These are phyloP conservation scores for Lippia alba DNA, from an alignment of 305 asterid species.

Conservation along the genomic window DNA sequence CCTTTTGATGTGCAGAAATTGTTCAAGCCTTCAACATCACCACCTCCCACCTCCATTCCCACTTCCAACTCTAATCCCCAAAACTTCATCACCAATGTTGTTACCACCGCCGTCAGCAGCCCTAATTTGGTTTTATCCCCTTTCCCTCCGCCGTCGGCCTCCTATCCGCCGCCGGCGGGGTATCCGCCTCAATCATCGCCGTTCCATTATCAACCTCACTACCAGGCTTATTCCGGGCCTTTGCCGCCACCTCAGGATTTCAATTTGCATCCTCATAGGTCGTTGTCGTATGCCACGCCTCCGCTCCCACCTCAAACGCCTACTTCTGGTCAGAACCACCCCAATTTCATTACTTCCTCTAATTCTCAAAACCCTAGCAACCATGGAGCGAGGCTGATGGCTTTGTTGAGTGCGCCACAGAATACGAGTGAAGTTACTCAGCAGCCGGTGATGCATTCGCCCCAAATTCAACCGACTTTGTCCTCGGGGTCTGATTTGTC, in stretches of 20 bases:
- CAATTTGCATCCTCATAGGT: conserved; percentile 60
- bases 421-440: conserved; percentile 47
- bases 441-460: conserved; percentile 42
- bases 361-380: conserved; percentile 48
- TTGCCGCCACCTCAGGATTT: conserved; percentile 48
- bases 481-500: conserved; percentile 68
- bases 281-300: conserved; percentile 54
- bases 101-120: conserved; percentile 36
- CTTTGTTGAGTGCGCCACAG: conserved; percentile 76
- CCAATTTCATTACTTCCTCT: conserved; percentile 46
- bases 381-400: conserved; percentile 85
- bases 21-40: conserved; percentile 60
- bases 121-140: conserved; percentile 54
- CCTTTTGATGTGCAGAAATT: conserved; percentile 73
- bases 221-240: conserved; percentile 47
- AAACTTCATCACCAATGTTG: conserved; percentile 42
- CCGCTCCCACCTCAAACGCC: conserved; percentile 58
- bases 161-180: conserved; percentile 68
- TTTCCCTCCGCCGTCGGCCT: conserved; percentile 68
- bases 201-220: conserved; percentile 45
- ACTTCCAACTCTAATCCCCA: conserved; percentile 58
- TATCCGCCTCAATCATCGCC: conserved; percentile 54
- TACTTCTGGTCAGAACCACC: conserved; percentile 50
- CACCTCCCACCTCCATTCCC: conserved; percentile 32
- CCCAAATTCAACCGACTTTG: conserved; percentile 60